Base-by-base conservation (phyloP, 1,139 yeast genomes). In the Suhomyces bolitotheri region DNA sequence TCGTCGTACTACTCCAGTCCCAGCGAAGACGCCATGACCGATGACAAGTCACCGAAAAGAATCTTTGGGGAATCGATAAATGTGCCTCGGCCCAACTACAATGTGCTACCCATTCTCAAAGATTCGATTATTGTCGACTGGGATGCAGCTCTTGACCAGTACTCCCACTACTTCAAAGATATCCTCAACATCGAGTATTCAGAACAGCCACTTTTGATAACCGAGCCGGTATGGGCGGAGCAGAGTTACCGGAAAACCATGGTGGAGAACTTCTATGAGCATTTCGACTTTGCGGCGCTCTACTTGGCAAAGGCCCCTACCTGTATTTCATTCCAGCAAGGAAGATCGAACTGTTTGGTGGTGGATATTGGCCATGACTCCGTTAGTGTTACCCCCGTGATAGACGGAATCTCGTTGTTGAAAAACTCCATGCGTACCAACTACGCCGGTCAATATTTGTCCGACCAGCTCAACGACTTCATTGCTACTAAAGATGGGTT, bases 311-410 rank as follows among this genome's bases (percentile, higher is more conserved):
- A 90, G 43, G 73, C 82, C 3, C 95, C 97, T 12, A 87, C 95
- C 0, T 87, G 96, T 62, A 81, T 88, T 1, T 82, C 96, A 5
- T 92, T 92, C 63, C 95, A 96, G 15, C 85, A 87, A 49, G 97
- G 97, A 4, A 77, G 96, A 56, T 92, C 96, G 27, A 88, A 86
- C 48, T 95, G 97, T 53, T 67, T 92, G 35, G 94, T 94, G 22
- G 95, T 94, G 26, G 97, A 94, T 59, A 65, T 90, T 27, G 98
- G 99, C 2, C 95, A 89, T 52, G 90, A 85, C 48, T 67, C 84
- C 2, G 73, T 82, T 11, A 80, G 92, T 36, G 95, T 85, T 2
- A 85, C 96, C 1, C 97, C 99, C 0, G 94, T 92, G 3, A 78
- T 90, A 35, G 99, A 92, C 61, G 98, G 98, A 4, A 76, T 92